Evolutionary conservation across 2,329 filamentous ascomycete species (phyloP), one percentile per base, ranked within the genome.

Genomic region (Ramularia endophylla): DNA sequence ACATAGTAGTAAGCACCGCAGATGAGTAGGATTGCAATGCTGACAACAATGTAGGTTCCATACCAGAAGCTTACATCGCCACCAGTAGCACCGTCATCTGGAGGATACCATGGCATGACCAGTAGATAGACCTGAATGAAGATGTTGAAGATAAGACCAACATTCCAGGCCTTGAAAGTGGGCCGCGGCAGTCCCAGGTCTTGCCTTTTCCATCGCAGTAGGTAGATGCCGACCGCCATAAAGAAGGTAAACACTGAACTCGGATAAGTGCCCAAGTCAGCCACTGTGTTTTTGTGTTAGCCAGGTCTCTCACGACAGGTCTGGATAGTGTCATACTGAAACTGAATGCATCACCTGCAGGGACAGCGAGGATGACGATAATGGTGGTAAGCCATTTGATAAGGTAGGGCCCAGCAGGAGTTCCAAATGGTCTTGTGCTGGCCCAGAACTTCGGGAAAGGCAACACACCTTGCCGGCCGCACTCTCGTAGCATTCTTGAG

Each of bases 1-100:
- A 72, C 41, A 6, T 67, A 61, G 48, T 82, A 82, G 58, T 83
- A 83, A 0, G 76, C 20, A 0, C 58, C 72, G 41, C 78, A 83
- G 0, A 70, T 38, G n/a, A 74, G 76, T 68, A 66, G 80, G 75
- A 84, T 72, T 16, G 60, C 79, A 43, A 86, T 72, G 0, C 82
- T 81, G 0, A 78, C 73, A 0, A 79, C 74, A 15, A 75, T 73
- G 51, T 86, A 85, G 0, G 81, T 85, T 1, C 72, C 81, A 49
- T 86, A 87, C 77, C 78, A 87, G 61, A 87, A 87, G 39, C 75
- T 81, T 1, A 85, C 81, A 41, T 81, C 76, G 0, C 81, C 82
- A 0, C 73, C 77, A 25, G 74, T 72, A 0, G 66, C 65, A 0
- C 82, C 82, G 0, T 67, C 72, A 1, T 69, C 66, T 0, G 83